phyloP scores from a whole-genome alignment of 2,329 filamentous ascomycete genomes.

The Hypoxylon sp. region DNA sequence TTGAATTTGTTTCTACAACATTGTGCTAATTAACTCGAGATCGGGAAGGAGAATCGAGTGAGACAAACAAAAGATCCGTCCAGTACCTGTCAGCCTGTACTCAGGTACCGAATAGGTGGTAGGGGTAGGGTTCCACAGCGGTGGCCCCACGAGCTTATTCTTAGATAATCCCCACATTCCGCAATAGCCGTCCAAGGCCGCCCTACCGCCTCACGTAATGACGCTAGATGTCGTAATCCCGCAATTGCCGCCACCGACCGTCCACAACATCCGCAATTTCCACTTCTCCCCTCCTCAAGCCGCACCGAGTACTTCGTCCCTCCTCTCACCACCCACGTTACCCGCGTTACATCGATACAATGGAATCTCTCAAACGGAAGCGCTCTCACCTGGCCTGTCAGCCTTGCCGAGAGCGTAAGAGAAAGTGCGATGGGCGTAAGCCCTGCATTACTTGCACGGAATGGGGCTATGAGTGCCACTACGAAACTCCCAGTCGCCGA shows the following conservation, averaged over 20 bases:
- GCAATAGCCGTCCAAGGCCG: not conserved
- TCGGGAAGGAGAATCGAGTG: too few species aligned
- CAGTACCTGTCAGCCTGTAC: not conserved
- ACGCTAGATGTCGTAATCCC: not conserved
- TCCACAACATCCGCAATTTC: not conserved
- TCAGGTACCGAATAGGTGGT: not conserved
- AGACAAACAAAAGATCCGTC: not conserved
- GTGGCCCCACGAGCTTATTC: not conserved
- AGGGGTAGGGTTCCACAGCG: not conserved
- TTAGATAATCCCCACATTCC: not conserved
- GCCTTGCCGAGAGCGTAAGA: constrained; percentile 11
- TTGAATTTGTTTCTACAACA: not conserved
- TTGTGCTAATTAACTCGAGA: not conserved
- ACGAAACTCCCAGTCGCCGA: not conserved
- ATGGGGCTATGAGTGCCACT: constrained; percentile 14
- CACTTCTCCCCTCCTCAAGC: constrained; percentile 1
- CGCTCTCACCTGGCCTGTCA: constrained; percentile 7
- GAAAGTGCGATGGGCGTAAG: constrained; percentile 5
- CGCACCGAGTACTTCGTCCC: not conserved
- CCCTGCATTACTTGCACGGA: constrained; percentile 11
- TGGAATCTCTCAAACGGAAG: constrained; percentile 7
- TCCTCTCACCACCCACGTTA: not conserved
- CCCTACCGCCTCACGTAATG: not conserved
- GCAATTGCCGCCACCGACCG: not conserved
- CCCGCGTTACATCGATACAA: not conserved